Evolutionary conservation across 2,329 filamentous ascomycete species (phyloP), one percentile per base, ranked within the genome.

Genomic region (Talaromyces sp.): DNA sequence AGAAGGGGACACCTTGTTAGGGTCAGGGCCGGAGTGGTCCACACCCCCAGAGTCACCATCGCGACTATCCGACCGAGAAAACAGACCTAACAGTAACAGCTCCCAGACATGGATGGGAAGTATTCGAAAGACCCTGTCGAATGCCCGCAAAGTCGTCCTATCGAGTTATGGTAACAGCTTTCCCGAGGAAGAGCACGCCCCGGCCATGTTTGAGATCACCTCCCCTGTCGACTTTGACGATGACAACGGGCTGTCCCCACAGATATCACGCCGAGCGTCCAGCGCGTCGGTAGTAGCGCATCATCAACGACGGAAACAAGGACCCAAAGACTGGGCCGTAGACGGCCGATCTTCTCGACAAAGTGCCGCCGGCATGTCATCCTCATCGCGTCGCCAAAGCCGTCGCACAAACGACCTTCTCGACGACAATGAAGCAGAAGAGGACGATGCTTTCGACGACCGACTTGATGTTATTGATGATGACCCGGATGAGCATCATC

Each of bases 81-180:
- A 22, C 37, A 66, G 63, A 37, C 47, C 54, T n/a, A 63, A 39
- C 45, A 52, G 33, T 54, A 33, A 43, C 35, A 65, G 58, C 43
- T 61, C 66, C 84, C 88, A 78, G 78, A 85, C 84, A 27, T 91
- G 89, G 87, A 79, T 93, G 11, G 89, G 89, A 25, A 90, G 87
- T 57, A 75, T 93, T 22, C 83, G 86, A 19, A 84, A 89, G 43
- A 88, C 89, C 11, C 86, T 91, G 47, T 83, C 83, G 5, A 74
- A 78, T 56, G 75, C 77, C 65, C 76, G 68, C 57, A 75, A 59
- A 58, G 60, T 58, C 22, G 67, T 67, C 56, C 60, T 61, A 31
- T 56, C 52, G 19, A 22, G 47, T 43, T 64, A 59, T 15, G 52
- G 49, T 7, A 57, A 57, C 39, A 63, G 41, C 41, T 8, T 3